These are phyloP conservation scores for Aristolochia fimbriata DNA, from an alignment of 164 flowering plant genomes.

Conservation along the genomic window DNA sequence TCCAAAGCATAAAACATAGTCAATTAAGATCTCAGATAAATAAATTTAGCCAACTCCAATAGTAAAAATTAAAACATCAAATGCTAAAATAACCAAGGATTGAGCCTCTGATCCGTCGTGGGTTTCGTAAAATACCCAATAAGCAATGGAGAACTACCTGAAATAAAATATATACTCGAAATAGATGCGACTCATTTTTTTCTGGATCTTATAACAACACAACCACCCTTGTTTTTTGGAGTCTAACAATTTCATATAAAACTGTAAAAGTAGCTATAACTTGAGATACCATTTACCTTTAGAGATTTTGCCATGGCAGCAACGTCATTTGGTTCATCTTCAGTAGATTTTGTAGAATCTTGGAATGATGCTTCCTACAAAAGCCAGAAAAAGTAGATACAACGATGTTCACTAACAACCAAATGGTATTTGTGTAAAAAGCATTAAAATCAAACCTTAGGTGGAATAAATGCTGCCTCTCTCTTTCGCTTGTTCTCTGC, in stretches of 20 bases:
- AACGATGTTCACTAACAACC: neutral
- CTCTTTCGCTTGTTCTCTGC: constrained; percentile 79
- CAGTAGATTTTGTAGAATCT: constrained; percentile 12
- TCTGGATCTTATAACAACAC: neutral
- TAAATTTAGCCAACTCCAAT: too few species aligned
- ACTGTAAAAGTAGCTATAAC: neutral
- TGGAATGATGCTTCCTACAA: constrained; percentile 42
- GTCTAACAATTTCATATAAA: neutral
- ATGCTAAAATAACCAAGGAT: too few species aligned
- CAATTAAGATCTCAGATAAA: too few species aligned
- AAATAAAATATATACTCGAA: too few species aligned
- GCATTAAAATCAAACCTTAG: constrained; percentile 36
- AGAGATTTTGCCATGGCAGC: constrained; percentile 46
- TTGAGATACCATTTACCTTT: constrained; percentile 43
- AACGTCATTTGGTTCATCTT: constrained; percentile 33
- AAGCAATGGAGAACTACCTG: too few species aligned
- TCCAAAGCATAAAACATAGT: too few species aligned
- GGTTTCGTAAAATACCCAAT: too few species aligned
- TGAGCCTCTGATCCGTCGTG: too few species aligned
- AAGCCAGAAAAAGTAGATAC: neutral
- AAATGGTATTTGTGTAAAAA: neutral
- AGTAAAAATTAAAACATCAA: too few species aligned
- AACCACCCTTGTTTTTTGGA: neutral
- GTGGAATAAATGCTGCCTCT: constrained; percentile 76
- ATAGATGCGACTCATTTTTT: too few species aligned